Percentiles rank a stretch among this genome's conserved stretches.
These are phyloP conservation scores for Torrubiella hemipterigena DNA, from an alignment of 2,329 filamentous ascomycete genomes.

Conservation along the genomic window DNA sequence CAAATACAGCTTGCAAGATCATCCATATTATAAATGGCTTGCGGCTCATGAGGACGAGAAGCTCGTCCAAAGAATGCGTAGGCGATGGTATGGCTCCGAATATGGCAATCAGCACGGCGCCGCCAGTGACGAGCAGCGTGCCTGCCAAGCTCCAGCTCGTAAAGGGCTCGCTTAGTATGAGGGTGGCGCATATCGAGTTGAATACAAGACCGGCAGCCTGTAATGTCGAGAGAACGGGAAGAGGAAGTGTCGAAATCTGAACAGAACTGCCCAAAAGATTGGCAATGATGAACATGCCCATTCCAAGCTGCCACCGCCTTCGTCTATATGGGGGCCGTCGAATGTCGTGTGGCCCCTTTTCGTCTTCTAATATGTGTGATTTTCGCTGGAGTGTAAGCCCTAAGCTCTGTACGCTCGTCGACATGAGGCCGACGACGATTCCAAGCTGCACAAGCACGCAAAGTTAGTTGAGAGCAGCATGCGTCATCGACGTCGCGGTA, in stretches of 20 bases:
- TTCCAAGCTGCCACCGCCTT: conserved; percentile 90
- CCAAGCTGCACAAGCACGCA: conserved; percentile 52
- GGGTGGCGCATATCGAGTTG: conserved; percentile 92
- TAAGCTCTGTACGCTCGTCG: conserved; percentile 88
- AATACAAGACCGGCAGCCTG: conserved; percentile 95
- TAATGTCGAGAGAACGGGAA: conserved; percentile 87
- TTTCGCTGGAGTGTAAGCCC: conserved; percentile 94
- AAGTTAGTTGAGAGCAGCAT: neutral
- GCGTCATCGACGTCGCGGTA: conserved; percentile 8
- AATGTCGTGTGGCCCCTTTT: conserved; percentile 68
- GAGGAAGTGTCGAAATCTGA: conserved; percentile 89
- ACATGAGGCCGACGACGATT: conserved; percentile 83
- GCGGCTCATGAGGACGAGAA: conserved; percentile 63
- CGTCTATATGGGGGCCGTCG: conserved; percentile 80
- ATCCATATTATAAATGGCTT: conserved; percentile 82
- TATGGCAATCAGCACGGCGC: conserved; percentile 82
- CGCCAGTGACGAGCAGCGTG: conserved; percentile 74
- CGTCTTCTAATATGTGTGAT: conserved; percentile 94
- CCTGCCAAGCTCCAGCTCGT: conserved; percentile 87
- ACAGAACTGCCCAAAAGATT: conserved; percentile 93
- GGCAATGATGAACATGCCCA: conserved; percentile 92
- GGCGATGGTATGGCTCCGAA: conserved; percentile 93
- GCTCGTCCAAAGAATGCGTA: conserved; percentile 73
- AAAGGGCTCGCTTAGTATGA: conserved; percentile 88
- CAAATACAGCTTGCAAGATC: conserved; percentile 62